Percentiles rank a stretch among this genome's conserved stretches.
Evolutionary conservation across 352 stramenopile genomes (phyloP).

Genomic region (Thraustochytrium sp.): DNA sequence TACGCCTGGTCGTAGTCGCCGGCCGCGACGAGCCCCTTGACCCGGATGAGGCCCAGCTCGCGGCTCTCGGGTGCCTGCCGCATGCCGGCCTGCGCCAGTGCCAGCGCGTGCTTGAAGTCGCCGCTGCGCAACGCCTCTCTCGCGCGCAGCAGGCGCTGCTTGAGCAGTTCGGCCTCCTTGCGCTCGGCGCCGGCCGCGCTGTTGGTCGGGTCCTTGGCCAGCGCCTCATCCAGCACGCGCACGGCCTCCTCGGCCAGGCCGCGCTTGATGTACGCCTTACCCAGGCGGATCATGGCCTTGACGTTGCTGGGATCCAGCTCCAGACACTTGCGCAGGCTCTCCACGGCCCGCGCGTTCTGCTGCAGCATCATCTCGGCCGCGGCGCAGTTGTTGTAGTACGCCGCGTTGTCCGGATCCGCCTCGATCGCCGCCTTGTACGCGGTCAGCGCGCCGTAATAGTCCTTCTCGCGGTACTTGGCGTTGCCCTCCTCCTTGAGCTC

Average conservation of each 20-base stretch:
- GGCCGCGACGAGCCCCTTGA: constrained; percentile 50
- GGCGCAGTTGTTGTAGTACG: constrained; percentile 80
- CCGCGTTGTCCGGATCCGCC: constrained; percentile 66
- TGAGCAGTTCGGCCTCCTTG: constrained; percentile 46
- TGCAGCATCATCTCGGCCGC: constrained; percentile 79
- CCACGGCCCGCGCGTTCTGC: constrained; percentile 55
- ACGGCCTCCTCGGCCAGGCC: constrained; percentile 51
- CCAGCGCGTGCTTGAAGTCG: constrained; percentile 46
- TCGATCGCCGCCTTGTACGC: constrained; percentile 83
- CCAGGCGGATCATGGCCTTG: constrained; percentile 46
- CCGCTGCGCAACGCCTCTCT: constrained; percentile 21
- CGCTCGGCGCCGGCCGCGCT: constrained; percentile 40
- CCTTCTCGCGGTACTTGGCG: constrained; percentile 79
- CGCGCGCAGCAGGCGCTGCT: constrained; percentile 37
- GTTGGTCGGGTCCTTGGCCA: constrained; percentile 53
- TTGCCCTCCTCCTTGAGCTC: constrained; percentile 62
- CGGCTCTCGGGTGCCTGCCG: constrained; percentile 19
- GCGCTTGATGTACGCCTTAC: constrained; percentile 41
- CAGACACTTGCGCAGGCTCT: constrained; percentile 5
- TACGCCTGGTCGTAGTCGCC: constrained; percentile 54
- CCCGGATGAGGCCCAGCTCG: constrained; percentile 50
- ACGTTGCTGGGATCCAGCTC: constrained; percentile 43
- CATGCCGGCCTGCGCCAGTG: constrained; percentile 48
- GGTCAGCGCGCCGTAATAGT: constrained; percentile 78
- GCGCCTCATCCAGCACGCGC: constrained; percentile 37